These are phyloP conservation scores for Discostella stelligera DNA, from an alignment of 352 stramenopile species.

Conservation along the genomic window DNA sequence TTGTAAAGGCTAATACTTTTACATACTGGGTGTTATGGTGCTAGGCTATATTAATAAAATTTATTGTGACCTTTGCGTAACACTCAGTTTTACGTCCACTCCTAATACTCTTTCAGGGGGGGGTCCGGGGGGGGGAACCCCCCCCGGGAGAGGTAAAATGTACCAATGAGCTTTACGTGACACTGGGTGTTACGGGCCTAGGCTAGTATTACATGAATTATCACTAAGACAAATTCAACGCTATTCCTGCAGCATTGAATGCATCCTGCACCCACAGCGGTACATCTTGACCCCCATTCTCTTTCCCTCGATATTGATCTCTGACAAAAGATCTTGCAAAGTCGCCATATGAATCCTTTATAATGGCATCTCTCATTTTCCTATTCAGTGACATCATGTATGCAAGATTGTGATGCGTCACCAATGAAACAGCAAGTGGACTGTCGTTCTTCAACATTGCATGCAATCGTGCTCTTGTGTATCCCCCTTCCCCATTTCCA, in stretches of 20 bases:
- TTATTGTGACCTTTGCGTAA: no score
- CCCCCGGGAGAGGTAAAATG: no score
- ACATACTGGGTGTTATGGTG: no score
- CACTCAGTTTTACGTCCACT: no score
- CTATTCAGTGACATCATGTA: conserved; percentile 86
- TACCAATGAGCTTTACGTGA: no score
- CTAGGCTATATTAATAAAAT: no score
- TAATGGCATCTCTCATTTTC: conserved; percentile 82
- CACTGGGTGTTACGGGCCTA: no score
- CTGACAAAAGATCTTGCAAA: conserved; percentile 73
- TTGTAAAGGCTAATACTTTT: no score
- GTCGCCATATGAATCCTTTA: conserved; percentile 67
- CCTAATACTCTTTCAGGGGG: no score
- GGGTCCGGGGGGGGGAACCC: no score
- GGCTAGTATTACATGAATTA: no score
- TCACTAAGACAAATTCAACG: conserved; percentile 3
- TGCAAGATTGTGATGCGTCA: conserved; percentile 86
- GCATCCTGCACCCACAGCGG: conserved; percentile 78
- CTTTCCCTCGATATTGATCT: conserved; percentile 61
- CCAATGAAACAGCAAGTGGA: conserved; percentile 75
- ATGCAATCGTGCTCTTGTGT: conserved; percentile 76
- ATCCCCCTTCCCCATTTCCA: conserved; percentile 41
- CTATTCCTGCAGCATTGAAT: conserved; percentile 63
- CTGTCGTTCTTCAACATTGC: conserved; percentile 76
- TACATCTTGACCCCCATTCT: conserved; percentile 59